Base-by-base conservation (phyloP, 2,329 filamentous ascomycete genomes). In the Neonectria coccinea region DNA sequence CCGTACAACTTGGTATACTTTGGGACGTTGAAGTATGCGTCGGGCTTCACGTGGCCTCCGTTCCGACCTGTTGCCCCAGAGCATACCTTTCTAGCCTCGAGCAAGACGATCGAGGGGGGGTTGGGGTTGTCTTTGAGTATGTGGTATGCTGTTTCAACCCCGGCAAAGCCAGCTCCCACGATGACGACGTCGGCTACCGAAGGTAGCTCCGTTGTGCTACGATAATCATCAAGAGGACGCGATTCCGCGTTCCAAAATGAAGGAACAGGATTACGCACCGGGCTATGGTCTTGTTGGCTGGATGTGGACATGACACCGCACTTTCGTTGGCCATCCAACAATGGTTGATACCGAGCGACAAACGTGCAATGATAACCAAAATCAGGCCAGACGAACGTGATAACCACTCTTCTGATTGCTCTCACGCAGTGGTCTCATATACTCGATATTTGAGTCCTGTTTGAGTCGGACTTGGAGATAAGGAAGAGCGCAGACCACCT, bases 71-170 rank as follows among this genome's bases (percentile, higher is more conserved):
- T 79, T 1, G 78, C 78, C 1, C 79, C 78, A 1, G 76, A 78
- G 55, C 77, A 79, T 7, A 73, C 68, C 20, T 74, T 60, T 5
- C 78, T 69, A 1, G 77, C 77, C 55, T 80, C 79, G 5, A 80
- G 70, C 10, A 79, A 56, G 10, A 72, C 70, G n/a, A 79, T 72
- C 1, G 64, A 69, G 0, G 73, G 71, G 27, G n/a, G 62, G 52
- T 31, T 63, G 25, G 59, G 60, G 63, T 51, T 57, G 25, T 60
- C 54, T 31, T 73, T 66, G 20, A 77, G 66, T 14, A 79, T 75
- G 65, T 84, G 79, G 56, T 83, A 83, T 0, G 80, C 81, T 8
- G 80, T 79, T 4, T 78, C 77, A 0, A 81, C 77, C 79, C 84
- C 65, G 0, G 65, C 39, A 11, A 62, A 39, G 4, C 65, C 65